Evolutionary conservation across 129 eudicot species (phyloP).

Genomic region (Tanacetum coccineum): DNA sequence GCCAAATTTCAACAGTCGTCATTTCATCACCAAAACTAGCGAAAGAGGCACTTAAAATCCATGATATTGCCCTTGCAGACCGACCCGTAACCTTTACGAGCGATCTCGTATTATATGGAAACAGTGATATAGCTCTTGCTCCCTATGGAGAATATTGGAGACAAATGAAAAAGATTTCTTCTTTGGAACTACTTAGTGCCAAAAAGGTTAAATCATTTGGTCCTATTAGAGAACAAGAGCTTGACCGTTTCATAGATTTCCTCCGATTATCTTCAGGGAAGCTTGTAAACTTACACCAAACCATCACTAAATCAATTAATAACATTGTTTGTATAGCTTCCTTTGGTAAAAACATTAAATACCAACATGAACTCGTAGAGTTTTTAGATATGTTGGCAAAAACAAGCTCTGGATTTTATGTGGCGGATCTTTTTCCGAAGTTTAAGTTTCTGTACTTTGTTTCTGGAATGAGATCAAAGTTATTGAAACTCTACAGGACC

Average conservation of each 20-base stretch:
- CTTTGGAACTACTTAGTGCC: no score
- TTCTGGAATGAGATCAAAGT: constrained; percentile 20
- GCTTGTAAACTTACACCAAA: constrained; percentile 10
- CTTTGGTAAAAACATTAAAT: constrained; percentile 12
- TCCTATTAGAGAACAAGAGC: constrained; percentile 6
- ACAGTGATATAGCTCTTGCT: no score
- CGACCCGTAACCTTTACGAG: not conserved
- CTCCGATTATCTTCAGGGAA: constrained; percentile 4
- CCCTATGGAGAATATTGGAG: no score
- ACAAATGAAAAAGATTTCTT: no score
- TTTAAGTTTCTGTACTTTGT: constrained; percentile 9
- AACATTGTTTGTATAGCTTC: constrained; percentile 16
- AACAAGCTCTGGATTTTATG: constrained; percentile 11
- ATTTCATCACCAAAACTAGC: constrained; percentile 1
- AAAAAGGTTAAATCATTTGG: no score
- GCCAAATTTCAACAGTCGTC: not conserved
- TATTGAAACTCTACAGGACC: constrained; percentile 15
- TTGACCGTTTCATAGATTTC: not conserved
- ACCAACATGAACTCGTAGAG: constrained; percentile 12
- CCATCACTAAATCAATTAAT: not conserved
- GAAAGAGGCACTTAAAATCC: constrained; percentile 6
- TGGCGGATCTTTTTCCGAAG: constrained; percentile 20
- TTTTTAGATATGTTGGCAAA: not conserved
- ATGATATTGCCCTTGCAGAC: not conserved
- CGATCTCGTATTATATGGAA: not conserved